Evolutionary conservation across 148 eudicot genomes (phyloP), one percentile per base, ranked within the genome.

Genomic region (Bassia scoparia): DNA sequence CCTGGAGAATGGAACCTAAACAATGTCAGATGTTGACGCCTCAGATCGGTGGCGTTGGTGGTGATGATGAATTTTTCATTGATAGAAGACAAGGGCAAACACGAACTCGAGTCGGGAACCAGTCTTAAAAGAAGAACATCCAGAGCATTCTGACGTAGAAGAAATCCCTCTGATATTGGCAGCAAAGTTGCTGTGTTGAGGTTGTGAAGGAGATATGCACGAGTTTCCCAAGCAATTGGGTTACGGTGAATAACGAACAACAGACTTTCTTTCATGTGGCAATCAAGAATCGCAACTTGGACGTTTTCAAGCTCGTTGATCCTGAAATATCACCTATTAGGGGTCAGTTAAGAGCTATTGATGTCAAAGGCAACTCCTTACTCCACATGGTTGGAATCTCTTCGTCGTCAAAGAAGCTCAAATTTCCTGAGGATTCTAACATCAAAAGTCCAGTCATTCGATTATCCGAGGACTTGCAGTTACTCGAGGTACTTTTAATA

Each of bases 371-470:
- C n/a, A 67, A 67, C 70, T 67, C 70, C n/a, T 27, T 67, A 12
- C 13, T 67, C 27, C 70, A 67, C 14, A 48, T 67, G 55, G 54
- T 48, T 44, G 70, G n/a, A n/a, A n/a, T n/a, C n/a, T n/a, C n/a
- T n/a, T n/a, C n/a, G n/a, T n/a, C n/a, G n/a, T n/a, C n/a, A n/a
- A n/a, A n/a, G 70, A 46, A 24, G 44, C 12, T 30, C 9, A 6
- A 48, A 26, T n/a, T 27, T 48, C 34, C 46, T 44, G 34, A 30
- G 1, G 70, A 21, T 29, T 29, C 55, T 17, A 67, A 67, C 55
- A 44, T 67, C 55, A 67, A 26, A 67, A 67, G 55, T 48, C 70
- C 70, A 3, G 70, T 67, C 2, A 9, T 67, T 3, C 70, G 26
- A 35, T 48, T 67, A 16, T 44, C 54, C 3, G 37, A 67, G 15